Evolutionary conservation across 1,139 yeast genomes (phyloP), one percentile per base, ranked within the genome.

Genomic region (Oligophagozyma castellii): DNA sequence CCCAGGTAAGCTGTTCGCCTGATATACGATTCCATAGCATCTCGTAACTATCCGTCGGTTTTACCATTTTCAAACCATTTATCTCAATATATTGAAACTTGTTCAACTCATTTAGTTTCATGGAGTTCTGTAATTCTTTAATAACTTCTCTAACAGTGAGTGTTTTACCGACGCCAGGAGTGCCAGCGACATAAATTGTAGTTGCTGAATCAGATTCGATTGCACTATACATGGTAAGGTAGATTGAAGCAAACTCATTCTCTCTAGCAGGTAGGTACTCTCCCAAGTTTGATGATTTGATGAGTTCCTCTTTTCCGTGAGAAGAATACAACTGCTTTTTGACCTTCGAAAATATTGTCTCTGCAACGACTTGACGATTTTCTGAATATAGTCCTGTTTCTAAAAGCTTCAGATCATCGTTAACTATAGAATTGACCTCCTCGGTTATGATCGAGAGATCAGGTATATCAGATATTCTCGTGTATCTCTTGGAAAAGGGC

Each of bases 91-190:
- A 86, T 29, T 73, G 70, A 49, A 89, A 86, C 10, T 61, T 61
- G 11, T 65, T 60, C 19, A 77, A 46, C 30, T 66, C 73, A 3
- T 65, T 68, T 12, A 60, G 59, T 10, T 49, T 48, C 4, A 59
- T 59, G 6, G 65, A 53, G 18, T 57, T 64, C 35, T 59, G 63
- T 31, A 89, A 56, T 43, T 78, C 84, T 16, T 68, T 64, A 25
- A 92, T 67, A 0, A 80, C 96, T 44, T 84, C 94, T 34, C 93
- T 59, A 3, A 89, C 75, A 0, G 96, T 89, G 5, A 93, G 93
- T 0, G 99, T 89, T 51, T 89, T 89, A 10, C 99, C 99, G 4
- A 93, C 86, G 7, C 99, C 99, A 0, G 99, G 98, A 0, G 95
- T 84, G 2, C 99, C 99, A 53, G 95, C 81, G 5, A 89, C 73